Percentiles rank a stretch among this genome's conserved stretches.
Evolutionary conservation across 306 rosid genomes (phyloP).

Genomic region (Abrus precatorius): DNA sequence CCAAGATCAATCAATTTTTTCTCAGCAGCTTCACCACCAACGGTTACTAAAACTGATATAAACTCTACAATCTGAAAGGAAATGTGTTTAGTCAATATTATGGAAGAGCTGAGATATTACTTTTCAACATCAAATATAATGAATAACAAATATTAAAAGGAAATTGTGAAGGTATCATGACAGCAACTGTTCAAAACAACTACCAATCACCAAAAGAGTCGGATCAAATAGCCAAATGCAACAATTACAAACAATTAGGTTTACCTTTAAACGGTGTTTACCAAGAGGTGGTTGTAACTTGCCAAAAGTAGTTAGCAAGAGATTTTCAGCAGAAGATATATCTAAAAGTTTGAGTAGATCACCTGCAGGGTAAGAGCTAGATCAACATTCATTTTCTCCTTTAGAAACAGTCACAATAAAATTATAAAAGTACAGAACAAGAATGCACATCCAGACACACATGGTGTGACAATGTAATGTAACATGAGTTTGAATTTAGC

Average conservation of each 20-base stretch:
- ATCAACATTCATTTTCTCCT: conserved; percentile 30
- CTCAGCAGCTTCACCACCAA: conserved; percentile 93
- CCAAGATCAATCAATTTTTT: conserved; percentile 84
- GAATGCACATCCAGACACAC: conserved; percentile 1
- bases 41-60: conserved; percentile 83
- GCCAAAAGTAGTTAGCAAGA: conserved; percentile 87
- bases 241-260: conserved; percentile 33
- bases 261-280: conserved; percentile 96
- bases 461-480: neutral
- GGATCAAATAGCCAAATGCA: conserved; percentile 41
- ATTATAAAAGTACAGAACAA: conserved; percentile 31
- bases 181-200: conserved; percentile 31
- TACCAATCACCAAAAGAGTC: neutral
- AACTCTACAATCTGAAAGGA: conserved; percentile 88
- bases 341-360: conserved; percentile 89
- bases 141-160: conserved; percentile 14
- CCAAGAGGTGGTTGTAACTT: conserved; percentile 98
- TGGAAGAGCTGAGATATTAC: conserved; percentile 32
- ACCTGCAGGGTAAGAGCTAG: conserved; percentile 60
- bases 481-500: neutral
- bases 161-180: neutral
- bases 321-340: conserved; percentile 73
- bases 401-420: conserved; percentile 6
- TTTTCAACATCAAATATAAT: conserved; percentile 28
- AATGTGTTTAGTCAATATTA: conserved; percentile 35